Conservation (phyloP, 1,139 yeast species). For the Blastobotrys persicus region DNA sequence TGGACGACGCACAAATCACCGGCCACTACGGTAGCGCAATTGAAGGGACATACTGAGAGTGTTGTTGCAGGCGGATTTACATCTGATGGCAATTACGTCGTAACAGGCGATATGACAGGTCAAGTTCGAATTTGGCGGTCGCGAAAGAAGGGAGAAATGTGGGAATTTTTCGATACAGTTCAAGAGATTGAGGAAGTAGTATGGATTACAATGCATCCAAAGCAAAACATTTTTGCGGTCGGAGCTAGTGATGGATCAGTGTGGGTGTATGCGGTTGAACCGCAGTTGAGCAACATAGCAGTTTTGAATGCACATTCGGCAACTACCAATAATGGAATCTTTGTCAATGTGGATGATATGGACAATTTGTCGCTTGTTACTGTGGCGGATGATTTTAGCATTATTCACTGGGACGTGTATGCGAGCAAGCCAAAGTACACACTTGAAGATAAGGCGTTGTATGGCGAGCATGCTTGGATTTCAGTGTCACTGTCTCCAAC, state of each 20-base stretch:
- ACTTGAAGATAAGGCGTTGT: conserved; percentile 63
- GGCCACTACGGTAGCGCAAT: conserved; percentile 70
- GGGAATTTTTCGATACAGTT: conserved; percentile 68
- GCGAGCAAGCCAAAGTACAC: conserved; percentile 57
- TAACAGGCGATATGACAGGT: conserved; percentile 96
- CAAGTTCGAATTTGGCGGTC: conserved; percentile 71
- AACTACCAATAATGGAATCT: conserved; percentile 68
- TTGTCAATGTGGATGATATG: conserved; percentile 59
- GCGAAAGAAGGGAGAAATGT: conserved; percentile 71
- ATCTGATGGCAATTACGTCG: conserved; percentile 69
- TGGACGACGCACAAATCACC: conserved; percentile 92
- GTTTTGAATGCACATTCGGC: conserved; percentile 82
- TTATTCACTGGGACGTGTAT: conserved; percentile 88
- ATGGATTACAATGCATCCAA: conserved; percentile 81
- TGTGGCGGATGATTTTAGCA: conserved; percentile 81
- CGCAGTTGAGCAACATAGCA: conserved; percentile 59
- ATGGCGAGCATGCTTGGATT: conserved; percentile 84
- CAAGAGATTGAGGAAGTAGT: conserved; percentile 84
- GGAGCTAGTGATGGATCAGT: conserved; percentile 93
- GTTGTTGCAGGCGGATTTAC: conserved; percentile 85
- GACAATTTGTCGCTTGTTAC: conserved; percentile 68
- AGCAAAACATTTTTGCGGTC: conserved; percentile 70
- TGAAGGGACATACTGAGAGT: conserved; percentile 81
- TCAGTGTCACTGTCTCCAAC: conserved; percentile 56
- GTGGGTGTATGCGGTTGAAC: conserved; percentile 83